phyloP scores from a whole-genome alignment of 352 stramenopile species.

The Phytophthora uliginosa region DNA sequence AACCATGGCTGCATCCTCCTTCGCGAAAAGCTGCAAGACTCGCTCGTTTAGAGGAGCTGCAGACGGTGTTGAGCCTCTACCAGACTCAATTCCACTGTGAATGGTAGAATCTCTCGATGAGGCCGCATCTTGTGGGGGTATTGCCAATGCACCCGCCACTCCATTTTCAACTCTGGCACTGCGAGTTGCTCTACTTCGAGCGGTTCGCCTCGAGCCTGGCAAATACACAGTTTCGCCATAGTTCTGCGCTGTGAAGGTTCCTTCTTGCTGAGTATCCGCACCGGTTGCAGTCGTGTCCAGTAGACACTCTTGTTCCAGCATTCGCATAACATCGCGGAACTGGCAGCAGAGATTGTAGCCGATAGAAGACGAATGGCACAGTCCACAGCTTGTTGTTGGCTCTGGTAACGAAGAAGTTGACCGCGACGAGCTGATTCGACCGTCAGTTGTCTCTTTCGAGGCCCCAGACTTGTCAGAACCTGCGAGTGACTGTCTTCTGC shows the following conservation, averaged over 20 bases:
- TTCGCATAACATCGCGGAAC: conserved; percentile 60
- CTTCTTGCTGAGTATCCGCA: conserved; percentile 1
- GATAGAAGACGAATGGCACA: conserved; percentile 71
- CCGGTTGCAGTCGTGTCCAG: not conserved
- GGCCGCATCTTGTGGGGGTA: not conserved
- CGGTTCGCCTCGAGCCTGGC: conserved; percentile 13
- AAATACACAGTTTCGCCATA: not conserved
- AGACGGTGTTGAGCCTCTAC: not conserved
- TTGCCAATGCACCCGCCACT: not conserved
- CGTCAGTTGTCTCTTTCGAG: not conserved
- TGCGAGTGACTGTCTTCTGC: not conserved
- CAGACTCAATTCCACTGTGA: conserved; percentile 16
- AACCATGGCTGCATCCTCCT: conserved; percentile 66
- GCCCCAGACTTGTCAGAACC: not conserved
- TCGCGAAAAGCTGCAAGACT: conserved; percentile 58
- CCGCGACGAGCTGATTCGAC: not conserved
- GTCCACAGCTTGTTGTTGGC: conserved; percentile 26
- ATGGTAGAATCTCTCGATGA: conserved; percentile 10
- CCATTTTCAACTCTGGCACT: conserved; percentile 15
- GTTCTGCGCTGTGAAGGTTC: conserved; percentile 10
- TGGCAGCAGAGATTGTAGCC: conserved; percentile 76
- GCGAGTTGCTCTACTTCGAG: conserved; percentile 17
- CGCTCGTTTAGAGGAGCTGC: conserved; percentile 26
- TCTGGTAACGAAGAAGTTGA: not conserved
- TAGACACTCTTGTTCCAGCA: conserved; percentile 49